phyloP scores from a whole-genome alignment of 2,329 filamentous ascomycete genomes.

The Epichloe festucae region DNA sequence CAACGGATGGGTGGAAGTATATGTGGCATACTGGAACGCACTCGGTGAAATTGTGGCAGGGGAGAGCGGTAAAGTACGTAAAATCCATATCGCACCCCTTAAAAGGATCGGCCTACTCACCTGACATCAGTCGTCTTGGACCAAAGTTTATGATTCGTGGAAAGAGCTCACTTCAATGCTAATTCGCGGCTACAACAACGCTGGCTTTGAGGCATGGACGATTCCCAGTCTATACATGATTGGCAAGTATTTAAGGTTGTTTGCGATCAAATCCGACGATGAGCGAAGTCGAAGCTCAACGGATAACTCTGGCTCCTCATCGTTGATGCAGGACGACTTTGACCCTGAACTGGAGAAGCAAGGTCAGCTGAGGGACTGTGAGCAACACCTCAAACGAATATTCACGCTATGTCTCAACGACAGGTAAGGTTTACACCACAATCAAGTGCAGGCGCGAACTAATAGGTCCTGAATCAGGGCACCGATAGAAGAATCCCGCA shows the following conservation, averaged over 20 bases:
- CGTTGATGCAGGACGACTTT: conserved; percentile 65
- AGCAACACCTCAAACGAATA: conserved; percentile 79
- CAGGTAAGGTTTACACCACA: conserved; percentile 53
- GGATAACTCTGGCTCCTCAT: conserved; percentile 24
- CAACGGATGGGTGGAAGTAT: conserved; percentile 78
- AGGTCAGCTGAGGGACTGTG: conserved; percentile 80
- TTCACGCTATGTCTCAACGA: conserved; percentile 86
- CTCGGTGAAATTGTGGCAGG: conserved; percentile 56
- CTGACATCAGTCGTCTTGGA: conserved; percentile 48
- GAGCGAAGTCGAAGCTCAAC: conserved; percentile 34
- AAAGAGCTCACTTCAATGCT: conserved; percentile 68
- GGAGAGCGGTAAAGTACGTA: conserved; percentile 24
- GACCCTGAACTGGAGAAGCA: conserved; percentile 64
- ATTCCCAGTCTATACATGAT: conserved; percentile 80
- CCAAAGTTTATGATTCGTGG: conserved; percentile 78
- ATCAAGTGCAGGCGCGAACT: background rate
- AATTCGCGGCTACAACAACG: conserved; percentile 67
- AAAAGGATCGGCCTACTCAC: conserved; percentile 8
- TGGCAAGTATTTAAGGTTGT: conserved; percentile 73
- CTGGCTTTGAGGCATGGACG: conserved; percentile 76
- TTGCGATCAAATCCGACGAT: conserved; percentile 83
- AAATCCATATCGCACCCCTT: background rate
- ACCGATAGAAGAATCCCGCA: conserved; percentile 75
- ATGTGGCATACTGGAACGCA: conserved; percentile 72
- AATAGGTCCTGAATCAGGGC: conserved; percentile 37